Base-by-base conservation (phyloP, 129 eudicot species). In the Flaveria trinervia region DNA sequence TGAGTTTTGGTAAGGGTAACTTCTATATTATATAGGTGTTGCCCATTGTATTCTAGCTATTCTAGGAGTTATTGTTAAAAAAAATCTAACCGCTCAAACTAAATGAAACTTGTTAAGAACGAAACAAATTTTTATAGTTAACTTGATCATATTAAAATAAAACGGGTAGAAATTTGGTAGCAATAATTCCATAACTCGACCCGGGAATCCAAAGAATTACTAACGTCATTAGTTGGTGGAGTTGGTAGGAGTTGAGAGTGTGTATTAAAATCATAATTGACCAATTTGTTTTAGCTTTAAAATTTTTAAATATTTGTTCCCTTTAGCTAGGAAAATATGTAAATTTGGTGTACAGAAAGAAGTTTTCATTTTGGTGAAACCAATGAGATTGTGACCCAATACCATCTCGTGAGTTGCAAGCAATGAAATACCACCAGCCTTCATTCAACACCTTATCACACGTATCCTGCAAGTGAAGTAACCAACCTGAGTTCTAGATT, bases 331-430 rank as follows among this genome's bases (percentile, higher is more conserved):
- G 13, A 74, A 74, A 43, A n/a, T 28, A 61, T 67, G 70, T 16
- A 43, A 64, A 36, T 2, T 72, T 65, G 80, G 71, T 74, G 78
- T 74, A 73, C 8, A 67, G 44, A 66, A 73, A 66, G 3, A 73
- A 22, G 61, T 25, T 25, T 33, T 3, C 5, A 36, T 54, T 33
- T 71, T 26, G 78, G 74, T 72, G 66, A 72, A 65, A 45, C 83
- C 22, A 69, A 51, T 79, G 72, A 65, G 80, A 80, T 66, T 67
- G 71, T 74, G 84, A 80, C 84, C 14, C 57, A 41, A 74, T 56
- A 80, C 76, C 80, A 66, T 67, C 71, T 73, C 71, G 60, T 80
- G 76, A 55, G 45, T 68, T 80, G 28, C 75, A 80, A 80, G 84
- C 84, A 74, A 73, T 65, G 68, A 54, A 80, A 25, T 49, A 43